Base-by-base conservation (phyloP, 306 rosid species). In the Corylus heterophylla region DNA sequence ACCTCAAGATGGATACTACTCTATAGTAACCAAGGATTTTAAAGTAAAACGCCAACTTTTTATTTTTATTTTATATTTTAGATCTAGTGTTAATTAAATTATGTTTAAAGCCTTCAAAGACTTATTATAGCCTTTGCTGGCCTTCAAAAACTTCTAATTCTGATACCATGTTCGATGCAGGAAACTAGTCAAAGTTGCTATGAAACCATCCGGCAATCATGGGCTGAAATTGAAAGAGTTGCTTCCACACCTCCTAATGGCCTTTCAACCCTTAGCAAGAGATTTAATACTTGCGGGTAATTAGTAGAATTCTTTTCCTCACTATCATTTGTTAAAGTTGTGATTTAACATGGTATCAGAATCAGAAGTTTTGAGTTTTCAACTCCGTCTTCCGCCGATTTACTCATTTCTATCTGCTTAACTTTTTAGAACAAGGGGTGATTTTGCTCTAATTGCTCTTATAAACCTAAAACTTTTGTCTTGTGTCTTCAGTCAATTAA, bases 21-120 rank as follows among this genome's bases (percentile, higher is more conserved):
- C 83, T 54, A 67, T 88, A 68, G 98, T 83, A 79, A 51, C 89
- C 22, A 90, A 81, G 37, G 93, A 89, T 54, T 94, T 92, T 52
- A 81, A 81, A 76, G 98, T 94, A 88, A 85, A 22, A 11, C 13
- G 42, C 12, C 58, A 5, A 20, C 8, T 31, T 64, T 31, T 31
- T 31, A 71, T 35, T 18, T 70, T 22, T 1, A 29, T 31, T 31
- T 42, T 45, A 10, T 22, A 3, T 9, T 55, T 51, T 45, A 22
- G 35, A 22, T 5, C 8, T 20, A n/a, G 4, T 11, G 1, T 11
- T 52, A 4, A 13, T 11, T 52, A 4, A 13, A 13, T 13, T 78
- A 14, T 70, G 7, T 2, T 61, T 3, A 62, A 59, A 25, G 14
- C 17, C 54, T 27, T 44, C 47, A 48, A 55, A 55, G 42, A 2